These are phyloP conservation scores for Trebouxia sp. DNA, from an alignment of 139 green algal genomes.

Conservation along the genomic window DNA sequence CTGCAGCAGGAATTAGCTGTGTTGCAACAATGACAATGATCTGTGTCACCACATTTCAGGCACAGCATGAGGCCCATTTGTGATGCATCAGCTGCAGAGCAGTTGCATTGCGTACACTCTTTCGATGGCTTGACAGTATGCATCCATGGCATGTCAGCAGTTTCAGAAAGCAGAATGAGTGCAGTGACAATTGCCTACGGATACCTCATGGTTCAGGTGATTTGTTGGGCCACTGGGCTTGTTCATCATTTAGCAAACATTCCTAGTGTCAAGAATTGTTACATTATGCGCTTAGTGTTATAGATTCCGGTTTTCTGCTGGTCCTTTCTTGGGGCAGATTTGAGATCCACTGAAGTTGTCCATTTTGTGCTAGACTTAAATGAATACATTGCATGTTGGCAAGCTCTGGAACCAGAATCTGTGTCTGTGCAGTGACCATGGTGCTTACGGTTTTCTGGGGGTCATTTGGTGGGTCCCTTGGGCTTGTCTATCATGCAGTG, in stretches of 20 bases:
- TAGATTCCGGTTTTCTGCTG: background rate
- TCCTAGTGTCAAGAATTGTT: too few species aligned
- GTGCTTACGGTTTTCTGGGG: background rate
- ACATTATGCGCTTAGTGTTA: background rate
- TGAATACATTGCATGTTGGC: background rate
- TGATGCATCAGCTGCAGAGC: too few species aligned
- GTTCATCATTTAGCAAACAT: too few species aligned
- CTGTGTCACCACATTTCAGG: too few species aligned
- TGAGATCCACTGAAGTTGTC: background rate
- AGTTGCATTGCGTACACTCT: too few species aligned
- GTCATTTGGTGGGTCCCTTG: background rate
- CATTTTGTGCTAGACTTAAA: background rate
- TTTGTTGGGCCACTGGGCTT: too few species aligned
- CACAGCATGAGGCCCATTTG: too few species aligned
- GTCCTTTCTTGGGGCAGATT: background rate
- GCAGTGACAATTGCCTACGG: background rate
- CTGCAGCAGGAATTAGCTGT: too few species aligned
- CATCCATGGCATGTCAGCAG: too few species aligned
- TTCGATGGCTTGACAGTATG: too few species aligned
- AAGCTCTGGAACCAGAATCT: background rate
- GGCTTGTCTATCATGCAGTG: background rate
- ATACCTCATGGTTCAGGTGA: background rate
- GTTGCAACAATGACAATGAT: too few species aligned
- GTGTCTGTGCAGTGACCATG: background rate
- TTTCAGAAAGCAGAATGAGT: too few species aligned